Evolutionary conservation across 768 basidiomycete species (phyloP), one percentile per base, ranked within the genome.

Genomic region (Hericium erinaceus): DNA sequence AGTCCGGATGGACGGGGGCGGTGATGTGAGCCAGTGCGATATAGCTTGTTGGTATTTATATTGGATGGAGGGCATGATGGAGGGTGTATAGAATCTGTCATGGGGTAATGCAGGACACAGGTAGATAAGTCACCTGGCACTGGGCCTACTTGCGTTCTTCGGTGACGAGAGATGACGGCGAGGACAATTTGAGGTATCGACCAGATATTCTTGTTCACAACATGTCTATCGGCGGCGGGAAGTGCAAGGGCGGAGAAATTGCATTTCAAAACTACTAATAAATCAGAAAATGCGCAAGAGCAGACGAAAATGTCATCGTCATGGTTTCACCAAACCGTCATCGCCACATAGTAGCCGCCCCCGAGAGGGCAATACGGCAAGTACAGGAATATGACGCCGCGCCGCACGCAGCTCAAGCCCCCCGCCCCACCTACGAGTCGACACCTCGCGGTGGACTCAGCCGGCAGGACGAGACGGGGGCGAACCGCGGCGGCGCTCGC

Each of bases 281-380:
- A 20, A 15, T 16, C 16, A 41, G 40, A 15, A 41, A 46, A 20
- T 46, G 20, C 44, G 16, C 44, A 46, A 46, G 44, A 1, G 12
- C 44, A 16, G 8, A 46, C n/a, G 3, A 46, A 46, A 46, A 72
- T 87, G 85, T 87, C 67, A 76, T 74, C 82, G 74, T 82, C 82
- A 89, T 89, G 87, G 87, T 87, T 85, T 87, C 64, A 82, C 84
- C 81, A 78, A 71, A 82, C 86, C 82, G 83, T 87, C 84, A 87
- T 80, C 61, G 84, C 80, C 79, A 86, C 86, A 79, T 86, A 85
- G 82, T 85, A 75, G 77, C 85, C 75, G 70, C 70, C 62, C 69
- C 64, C 67, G 66, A 65, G 69, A 64, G 71, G 68, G 54, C 70
- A 68, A 73, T 86, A 84, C 84, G 81, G 85, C 75, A 82, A 80